Evolutionary conservation across 2,329 filamentous ascomycete genomes (phyloP), one percentile per base, ranked within the genome.

Genomic region (Fusarium nelsonii): DNA sequence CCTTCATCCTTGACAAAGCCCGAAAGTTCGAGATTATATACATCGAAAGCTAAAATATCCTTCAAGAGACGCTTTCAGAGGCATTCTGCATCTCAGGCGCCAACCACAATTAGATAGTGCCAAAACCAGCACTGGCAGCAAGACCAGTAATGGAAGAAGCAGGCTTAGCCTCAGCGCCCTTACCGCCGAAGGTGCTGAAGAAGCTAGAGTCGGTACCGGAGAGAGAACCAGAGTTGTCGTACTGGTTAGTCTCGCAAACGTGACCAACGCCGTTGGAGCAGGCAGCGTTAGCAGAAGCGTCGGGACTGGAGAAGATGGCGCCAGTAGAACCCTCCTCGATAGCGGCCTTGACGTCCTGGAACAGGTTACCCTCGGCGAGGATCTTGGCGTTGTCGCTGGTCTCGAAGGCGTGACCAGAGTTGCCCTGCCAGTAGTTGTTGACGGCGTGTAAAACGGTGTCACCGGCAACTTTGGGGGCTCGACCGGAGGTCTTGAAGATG

Each of bases 361-460:
- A 89, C 40, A 85, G 78, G 72, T 87, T 88, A 30, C 87, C 87
- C 78, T 89, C 87, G 2, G 83, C 84, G 32, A 89, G 78, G 36
- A 87, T 80, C 46, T 65, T 48, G 56, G 74, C 79, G 32, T 81
- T 80, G 6, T 75, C 45, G 49, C 79, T 80, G 48, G 83, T 76
- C 76, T 88, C 87, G 74, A 89, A 88, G 11, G 86, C 85, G 77
- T 89, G 87, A 49, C 84, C 84, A 15, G 78, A 74, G 77, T 83
- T 85, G 71, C 83, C 81, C 72, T 85, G 81, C 79, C 82, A 88
- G 83, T 87, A 88, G 82, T 89, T 89, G 84, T 88, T 89, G 74
- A 88, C 85, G 37, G 84, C 85, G 77, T 90, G 87, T 51, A 89
- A 74, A 16, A 82, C 79, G 39, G 88, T 82, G 54, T 87, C 86